Percentiles rank a stretch among this genome's conserved stretches.
Evolutionary conservation across 768 basidiomycete species (phyloP).

Genomic region (Russula vinacea): DNA sequence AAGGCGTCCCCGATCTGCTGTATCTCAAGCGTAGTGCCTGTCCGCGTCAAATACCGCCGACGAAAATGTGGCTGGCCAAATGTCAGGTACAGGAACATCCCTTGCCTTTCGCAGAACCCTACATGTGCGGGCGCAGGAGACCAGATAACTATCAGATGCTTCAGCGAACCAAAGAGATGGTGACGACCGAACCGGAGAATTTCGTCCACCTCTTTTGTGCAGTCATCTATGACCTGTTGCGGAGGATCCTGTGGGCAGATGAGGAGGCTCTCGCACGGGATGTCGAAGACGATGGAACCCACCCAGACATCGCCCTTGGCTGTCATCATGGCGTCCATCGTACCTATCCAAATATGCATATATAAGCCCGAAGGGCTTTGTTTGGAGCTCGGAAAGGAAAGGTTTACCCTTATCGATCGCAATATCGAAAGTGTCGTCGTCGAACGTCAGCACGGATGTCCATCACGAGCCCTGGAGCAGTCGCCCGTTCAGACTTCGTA

Average conservation of each 20-base stretch:
- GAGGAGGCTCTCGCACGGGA: background rate
- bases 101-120: slow-evolving; percentile 65
- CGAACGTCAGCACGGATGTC: slow-evolving; percentile 71
- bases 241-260: slow-evolving; percentile 61
- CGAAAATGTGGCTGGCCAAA: slow-evolving; percentile 92
- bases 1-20: slow-evolving; percentile 73
- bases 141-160: background rate
- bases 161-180: background rate
- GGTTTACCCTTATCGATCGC: slow-evolving; percentile 75
- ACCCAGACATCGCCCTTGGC: slow-evolving; percentile 82
- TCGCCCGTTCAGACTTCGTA: background rate
- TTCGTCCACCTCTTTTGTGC: slow-evolving; percentile 73
- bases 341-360: slow-evolving; percentile 41
- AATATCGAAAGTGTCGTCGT: slow-evolving; percentile 63
- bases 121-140: background rate
- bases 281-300: background rate
- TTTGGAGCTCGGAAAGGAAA: background rate
- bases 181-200: slow-evolving; percentile 53
- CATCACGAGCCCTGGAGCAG: slow-evolving; percentile 70
- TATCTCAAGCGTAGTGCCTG: slow-evolving; percentile 60
- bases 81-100: slow-evolving; percentile 74
- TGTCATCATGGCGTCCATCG: slow-evolving; percentile 91
- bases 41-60: slow-evolving; percentile 56
- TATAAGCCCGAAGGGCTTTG: background rate
- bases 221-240: slow-evolving; percentile 63